Base-by-base conservation (phyloP, 2,329 filamentous ascomycete genomes). In the Diaporthe vexans region DNA sequence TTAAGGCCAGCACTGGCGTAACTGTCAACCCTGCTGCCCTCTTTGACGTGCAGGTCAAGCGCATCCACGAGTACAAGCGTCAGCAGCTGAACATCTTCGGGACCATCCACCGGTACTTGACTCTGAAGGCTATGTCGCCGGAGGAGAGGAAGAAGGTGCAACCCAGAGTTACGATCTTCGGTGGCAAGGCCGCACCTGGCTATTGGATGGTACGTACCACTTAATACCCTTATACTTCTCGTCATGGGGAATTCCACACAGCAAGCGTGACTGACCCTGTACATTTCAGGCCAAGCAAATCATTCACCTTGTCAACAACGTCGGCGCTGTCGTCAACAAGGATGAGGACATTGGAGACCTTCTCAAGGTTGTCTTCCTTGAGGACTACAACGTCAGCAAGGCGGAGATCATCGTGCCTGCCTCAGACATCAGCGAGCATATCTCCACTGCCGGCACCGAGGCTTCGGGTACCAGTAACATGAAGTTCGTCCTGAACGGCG, bases 371-470 rank as follows among this genome's bases (percentile, higher is more conserved):
- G 92, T 99, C 81, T 99, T 98, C 88, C 85, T 99, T 71, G 95
- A 97, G 81, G 97, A 99, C 85, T 99, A 99, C 90, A 99, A 99
- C 78, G 97, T 99, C 81, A 98, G 95, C 91, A 99, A 99, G 88
- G 97, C 97, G 4, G 97, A 99, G 86, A 95, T 98, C 81, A 98
- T 99, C 80, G 91, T 91, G 77, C 97, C 97, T 17, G 97, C 97
- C 17, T 98, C 95, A 26, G 97, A 99, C 80, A 93, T 99, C 80
- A 98, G 95, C 84, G 97, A 99, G 87, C 97, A 99, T 83, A 99
- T 99, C 81, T 98, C 97, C 3, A 99, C 97, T 33, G 97, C 97
- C 51, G 97, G 97, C 67, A 99, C 97, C 1, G 97, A 99, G 88
- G 91, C 91, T 26, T 92, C 90, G 77, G 96, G 96, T 76, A 98